Base-by-base conservation (phyloP, 2,329 filamentous ascomycete species). In the Coniochaeta sp. region DNA sequence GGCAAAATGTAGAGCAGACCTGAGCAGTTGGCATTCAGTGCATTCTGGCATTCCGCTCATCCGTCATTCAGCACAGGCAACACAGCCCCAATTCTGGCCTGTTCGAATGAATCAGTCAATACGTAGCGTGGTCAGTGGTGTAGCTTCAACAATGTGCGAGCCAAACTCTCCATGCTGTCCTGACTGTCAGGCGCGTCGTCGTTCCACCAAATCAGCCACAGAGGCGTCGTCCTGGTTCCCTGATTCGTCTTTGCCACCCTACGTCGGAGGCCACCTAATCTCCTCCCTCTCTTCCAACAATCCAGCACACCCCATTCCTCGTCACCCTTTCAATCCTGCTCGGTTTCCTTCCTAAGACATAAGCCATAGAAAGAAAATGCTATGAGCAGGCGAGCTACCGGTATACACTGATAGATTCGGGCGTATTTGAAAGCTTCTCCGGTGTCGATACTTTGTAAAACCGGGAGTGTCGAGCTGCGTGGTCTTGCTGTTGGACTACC, bases 221-320 rank as follows among this genome's bases (percentile, higher is more conserved):
- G 47, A 30, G 47, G 47, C 22, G 47, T 30, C 22, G 47, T 28
- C 4, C 26, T 52, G 47, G 12, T 28, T 30, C 47, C 47, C 26
- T 52, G 22, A 28, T n/a, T 52, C 8, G 57, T 36, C 57, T 54
- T 58, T 28, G 52, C 30, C 57, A 52, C 30, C 42, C 42, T 58
- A 26, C 22, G 19, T 38, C 3, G 38, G 38, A 40, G 38, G 38
- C 38, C 38, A 40, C 38, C 38, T 17, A n/a, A n/a, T n/a, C n/a
- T 40, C 6, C 17, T 40, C 38, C 38, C 9, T 19, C 38, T 40
- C n/a, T 40, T 4, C 38, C 4, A n/a, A 34, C 32, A 12, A 34
- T 34, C 6, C 32, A 34, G 32, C 32, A 12, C 6, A 34, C 32
- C 32, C 32, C 32, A 34, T 34, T 12, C 32, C 32, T 34, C 32